A percentile compares a stretch with the other conserved stretches of the same genome.
Conservation (phyloP, 2,329 filamentous ascomycete genomes). For the Cercospora zeina region DNA sequence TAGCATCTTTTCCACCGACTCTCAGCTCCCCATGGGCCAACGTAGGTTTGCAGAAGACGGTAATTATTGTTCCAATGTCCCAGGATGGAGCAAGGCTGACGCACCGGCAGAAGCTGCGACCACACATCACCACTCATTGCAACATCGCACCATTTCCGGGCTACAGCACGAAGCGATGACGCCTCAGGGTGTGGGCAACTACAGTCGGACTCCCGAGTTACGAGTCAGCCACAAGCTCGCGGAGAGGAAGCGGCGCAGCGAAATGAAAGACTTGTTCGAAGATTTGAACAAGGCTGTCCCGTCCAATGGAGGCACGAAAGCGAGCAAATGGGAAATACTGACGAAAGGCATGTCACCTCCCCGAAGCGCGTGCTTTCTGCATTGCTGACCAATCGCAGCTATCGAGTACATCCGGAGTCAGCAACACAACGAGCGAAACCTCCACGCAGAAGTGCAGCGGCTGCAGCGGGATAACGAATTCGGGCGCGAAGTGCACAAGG, state of each 20-base stretch:
- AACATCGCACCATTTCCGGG: conserved; percentile 70
- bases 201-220: conserved; percentile 78
- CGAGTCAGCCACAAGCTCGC: conserved; percentile 83
- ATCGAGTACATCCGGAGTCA: conserved; percentile 52
- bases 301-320: conserved; percentile 78
- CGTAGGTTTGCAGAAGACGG: conserved; percentile 66
- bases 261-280: conserved; percentile 87
- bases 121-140: conserved; percentile 72
- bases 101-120: conserved; percentile 43
- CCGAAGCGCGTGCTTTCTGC: background rate
- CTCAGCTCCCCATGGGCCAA: conserved; percentile 69
- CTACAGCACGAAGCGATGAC: conserved; percentile 59
- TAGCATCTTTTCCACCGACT: conserved; percentile 75
- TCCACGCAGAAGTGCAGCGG: conserved; percentile 44
- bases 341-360: conserved; percentile 67
- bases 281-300: conserved; percentile 76
- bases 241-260: conserved; percentile 77
- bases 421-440: conserved; percentile 44
- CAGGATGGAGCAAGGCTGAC: conserved; percentile 11
- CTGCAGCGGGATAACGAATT: conserved; percentile 49
- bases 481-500: conserved; percentile 48
- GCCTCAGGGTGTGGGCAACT: conserved; percentile 65
- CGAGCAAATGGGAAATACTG: conserved; percentile 85
- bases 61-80: conserved; percentile 26
- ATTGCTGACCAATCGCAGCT: conserved; percentile 39